These are phyloP conservation scores for Limonomyces culmigenus DNA, from an alignment of 1,284 basidiomycete species.

Conservation along the genomic window DNA sequence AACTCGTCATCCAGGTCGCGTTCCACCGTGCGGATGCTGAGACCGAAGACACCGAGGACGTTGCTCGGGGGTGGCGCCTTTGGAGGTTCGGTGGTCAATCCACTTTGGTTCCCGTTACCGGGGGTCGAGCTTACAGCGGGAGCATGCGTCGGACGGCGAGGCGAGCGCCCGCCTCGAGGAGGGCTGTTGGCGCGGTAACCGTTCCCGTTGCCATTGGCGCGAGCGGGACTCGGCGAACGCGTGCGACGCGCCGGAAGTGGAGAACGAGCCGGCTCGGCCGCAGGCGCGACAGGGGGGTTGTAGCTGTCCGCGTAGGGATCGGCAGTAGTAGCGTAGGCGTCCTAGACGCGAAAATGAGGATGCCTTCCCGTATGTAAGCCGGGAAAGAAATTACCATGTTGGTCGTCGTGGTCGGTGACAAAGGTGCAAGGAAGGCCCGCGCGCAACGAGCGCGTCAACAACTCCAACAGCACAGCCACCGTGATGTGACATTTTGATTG, in stretches of 20 bases:
- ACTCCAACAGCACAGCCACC: too few species aligned
- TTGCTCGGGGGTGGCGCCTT: slow-evolving; percentile 75
- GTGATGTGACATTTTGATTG: too few species aligned
- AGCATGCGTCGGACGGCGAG: slow-evolving; percentile 49
- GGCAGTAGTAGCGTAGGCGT: slow-evolving; percentile 34
- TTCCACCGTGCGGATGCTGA: slow-evolving; percentile 90
- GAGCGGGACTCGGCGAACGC: slow-evolving; percentile 51
- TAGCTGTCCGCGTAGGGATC: slow-evolving; percentile 75
- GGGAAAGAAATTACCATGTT: too few species aligned
- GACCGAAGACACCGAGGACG: slow-evolving; percentile 90
- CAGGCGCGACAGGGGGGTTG: slow-evolving; percentile 35
- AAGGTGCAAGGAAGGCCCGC: too few species aligned
- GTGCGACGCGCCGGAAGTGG: slow-evolving; percentile 42
- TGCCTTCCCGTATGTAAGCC: too few species aligned
- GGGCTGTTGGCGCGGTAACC: slow-evolving; percentile 24
- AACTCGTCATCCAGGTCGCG: slow-evolving; percentile 93
- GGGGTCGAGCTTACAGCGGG: slow-evolving; percentile 47
- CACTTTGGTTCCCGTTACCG: slow-evolving; percentile 12
- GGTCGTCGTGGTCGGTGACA: slow-evolving; percentile 29
- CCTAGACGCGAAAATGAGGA: too few species aligned
- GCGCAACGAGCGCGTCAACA: too few species aligned
- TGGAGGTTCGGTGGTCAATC: background rate
- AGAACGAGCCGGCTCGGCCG: slow-evolving; percentile 30
- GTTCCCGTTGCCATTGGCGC: slow-evolving; percentile 30
- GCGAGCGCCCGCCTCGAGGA: slow-evolving; percentile 21